A percentile compares a stretch with the other conserved stretches of the same genome.
Evolutionary conservation across 306 rosid species (phyloP).

Genomic region (Lupinus albus): DNA sequence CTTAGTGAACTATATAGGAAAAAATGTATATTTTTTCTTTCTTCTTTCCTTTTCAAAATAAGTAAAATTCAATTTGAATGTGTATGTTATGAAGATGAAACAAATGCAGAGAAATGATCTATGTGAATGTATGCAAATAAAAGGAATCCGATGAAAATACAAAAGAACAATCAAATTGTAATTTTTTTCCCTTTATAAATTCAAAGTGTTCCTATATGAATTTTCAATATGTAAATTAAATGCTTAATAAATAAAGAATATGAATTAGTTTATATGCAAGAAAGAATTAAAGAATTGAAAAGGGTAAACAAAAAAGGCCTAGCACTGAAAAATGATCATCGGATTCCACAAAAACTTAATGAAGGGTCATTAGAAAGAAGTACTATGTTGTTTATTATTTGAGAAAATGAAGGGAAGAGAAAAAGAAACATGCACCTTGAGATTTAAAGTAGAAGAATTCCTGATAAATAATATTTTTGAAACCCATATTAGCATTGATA

Average conservation of each 20-base stretch:
- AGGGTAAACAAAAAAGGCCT: constrained; percentile 45
- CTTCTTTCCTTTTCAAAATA: not conserved
- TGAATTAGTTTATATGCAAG: constrained; percentile 42
- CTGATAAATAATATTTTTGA: constrained; percentile 50
- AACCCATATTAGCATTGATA: constrained; percentile 63
- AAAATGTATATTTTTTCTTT: constrained; percentile 18
- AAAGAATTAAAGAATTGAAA: constrained; percentile 80
- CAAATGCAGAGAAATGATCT: constrained; percentile 43
- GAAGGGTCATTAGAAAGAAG: constrained; percentile 54
- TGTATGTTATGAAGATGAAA: no score
- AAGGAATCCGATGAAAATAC: constrained; percentile 90
- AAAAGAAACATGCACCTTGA: constrained; percentile 67
- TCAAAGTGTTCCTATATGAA: constrained; percentile 65
- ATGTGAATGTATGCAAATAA: constrained; percentile 60
- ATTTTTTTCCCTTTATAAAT: constrained; percentile 45
- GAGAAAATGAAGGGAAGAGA: constrained; percentile 49
- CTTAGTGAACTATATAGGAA: constrained; percentile 29
- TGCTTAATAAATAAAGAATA: constrained; percentile 39
- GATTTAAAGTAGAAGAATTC: constrained; percentile 48
- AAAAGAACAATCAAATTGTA: constrained; percentile 34
- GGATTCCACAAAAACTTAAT: constrained; percentile 86
- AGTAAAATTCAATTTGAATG: constrained; percentile 32
- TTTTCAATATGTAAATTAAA: constrained; percentile 37
- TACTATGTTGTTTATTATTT: constrained; percentile 42
- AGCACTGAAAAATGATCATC: constrained; percentile 77